These are phyloP conservation scores for Alternaria sp. DNA, from an alignment of 2,329 filamentous ascomycete species.

Conservation along the genomic window DNA sequence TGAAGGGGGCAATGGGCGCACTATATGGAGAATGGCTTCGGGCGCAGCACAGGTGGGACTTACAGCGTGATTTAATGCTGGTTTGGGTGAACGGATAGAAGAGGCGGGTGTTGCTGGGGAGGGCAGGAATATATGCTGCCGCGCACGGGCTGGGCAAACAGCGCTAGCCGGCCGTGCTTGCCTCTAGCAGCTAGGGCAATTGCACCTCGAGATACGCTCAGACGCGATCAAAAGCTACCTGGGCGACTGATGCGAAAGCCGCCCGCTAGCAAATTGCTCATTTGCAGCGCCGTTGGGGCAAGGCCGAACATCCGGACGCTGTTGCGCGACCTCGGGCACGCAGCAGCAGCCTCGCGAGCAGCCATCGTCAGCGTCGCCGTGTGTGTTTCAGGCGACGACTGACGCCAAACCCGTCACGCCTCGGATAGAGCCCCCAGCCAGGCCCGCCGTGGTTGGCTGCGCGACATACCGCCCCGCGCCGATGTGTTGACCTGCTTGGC, in stretches of 20 bases:
- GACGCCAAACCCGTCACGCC: conserved; percentile 25
- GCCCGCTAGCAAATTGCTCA: conserved; percentile 25
- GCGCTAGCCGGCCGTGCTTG: conserved; percentile 19
- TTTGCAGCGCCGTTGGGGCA: conserved; percentile 11
- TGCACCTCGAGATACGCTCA: conserved; percentile 32
- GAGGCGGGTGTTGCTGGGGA: conserved; percentile 22
- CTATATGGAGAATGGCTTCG: conserved; percentile 1
- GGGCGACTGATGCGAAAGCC: conserved; percentile 5
- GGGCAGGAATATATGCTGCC: conserved; percentile 23
- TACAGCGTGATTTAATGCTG: conserved; percentile 26
- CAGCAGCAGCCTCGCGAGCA: not conserved
- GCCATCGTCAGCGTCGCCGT: conserved; percentile 7
- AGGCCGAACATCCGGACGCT: conserved; percentile 8
- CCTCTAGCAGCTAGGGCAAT: conserved; percentile 21
- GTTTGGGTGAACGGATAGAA: conserved; percentile 12
- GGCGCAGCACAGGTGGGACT: conserved; percentile 4
- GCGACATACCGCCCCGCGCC: conserved; percentile 25
- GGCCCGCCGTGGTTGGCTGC: conserved; percentile 20
- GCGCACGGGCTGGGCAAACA: conserved; percentile 23
- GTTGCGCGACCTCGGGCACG: not conserved
- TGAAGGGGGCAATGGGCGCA: conserved; percentile 13
- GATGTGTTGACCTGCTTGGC: conserved; percentile 15
- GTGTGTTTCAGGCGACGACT: conserved; percentile 23
- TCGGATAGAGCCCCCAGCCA: conserved; percentile 17
- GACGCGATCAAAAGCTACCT: conserved; percentile 19